Evolutionary conservation across 768 basidiomycete genomes (phyloP).

Genomic region (Psilocybe tampanensis): DNA sequence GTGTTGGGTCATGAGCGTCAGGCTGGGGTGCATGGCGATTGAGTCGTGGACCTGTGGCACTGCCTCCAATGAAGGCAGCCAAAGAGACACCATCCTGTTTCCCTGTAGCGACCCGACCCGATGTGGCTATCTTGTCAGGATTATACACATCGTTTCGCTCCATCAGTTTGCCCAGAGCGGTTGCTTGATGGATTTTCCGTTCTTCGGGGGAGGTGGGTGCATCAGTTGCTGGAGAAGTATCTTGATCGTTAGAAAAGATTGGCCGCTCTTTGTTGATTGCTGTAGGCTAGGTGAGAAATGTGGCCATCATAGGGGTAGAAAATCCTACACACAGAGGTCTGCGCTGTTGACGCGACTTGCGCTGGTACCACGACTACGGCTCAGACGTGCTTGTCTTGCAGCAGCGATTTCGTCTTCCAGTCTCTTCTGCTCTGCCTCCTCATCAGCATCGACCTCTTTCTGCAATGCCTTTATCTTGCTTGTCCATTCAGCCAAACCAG

Average conservation of each 20-base stretch:
- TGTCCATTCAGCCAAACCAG: conserved; percentile 80
- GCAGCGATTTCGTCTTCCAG: conserved; percentile 66
- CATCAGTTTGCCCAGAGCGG: conserved; percentile 49
- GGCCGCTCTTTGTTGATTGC: conserved; percentile 20
- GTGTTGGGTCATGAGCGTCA: conserved; percentile 64
- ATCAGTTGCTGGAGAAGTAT: conserved; percentile 23
- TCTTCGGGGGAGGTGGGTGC: conserved; percentile 30
- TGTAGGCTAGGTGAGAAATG: conserved; percentile 6
- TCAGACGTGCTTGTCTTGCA: conserved; percentile 50
- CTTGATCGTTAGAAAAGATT: conserved; percentile 6
- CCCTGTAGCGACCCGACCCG: conserved; percentile 18
- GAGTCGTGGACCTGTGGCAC: conserved; percentile 73
- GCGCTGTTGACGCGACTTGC: conserved; percentile 38
- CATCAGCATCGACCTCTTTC: conserved; percentile 79
- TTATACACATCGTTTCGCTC: conserved; percentile 34
- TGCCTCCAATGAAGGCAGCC: conserved; percentile 84
- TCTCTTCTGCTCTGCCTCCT: conserved; percentile 73
- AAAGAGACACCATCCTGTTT: conserved; percentile 60
- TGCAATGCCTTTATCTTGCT: conserved; percentile 80
- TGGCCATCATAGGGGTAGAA: not conserved
- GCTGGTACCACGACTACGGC: conserved; percentile 47
- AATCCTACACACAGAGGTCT: conserved; percentile 48
- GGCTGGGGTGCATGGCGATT: conserved; percentile 74
- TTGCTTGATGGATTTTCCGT: conserved; percentile 44
- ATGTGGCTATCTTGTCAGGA: conserved; percentile 22